These are phyloP conservation scores for Dipteronia sinensis DNA, from an alignment of 345 rosid species.

Conservation along the genomic window DNA sequence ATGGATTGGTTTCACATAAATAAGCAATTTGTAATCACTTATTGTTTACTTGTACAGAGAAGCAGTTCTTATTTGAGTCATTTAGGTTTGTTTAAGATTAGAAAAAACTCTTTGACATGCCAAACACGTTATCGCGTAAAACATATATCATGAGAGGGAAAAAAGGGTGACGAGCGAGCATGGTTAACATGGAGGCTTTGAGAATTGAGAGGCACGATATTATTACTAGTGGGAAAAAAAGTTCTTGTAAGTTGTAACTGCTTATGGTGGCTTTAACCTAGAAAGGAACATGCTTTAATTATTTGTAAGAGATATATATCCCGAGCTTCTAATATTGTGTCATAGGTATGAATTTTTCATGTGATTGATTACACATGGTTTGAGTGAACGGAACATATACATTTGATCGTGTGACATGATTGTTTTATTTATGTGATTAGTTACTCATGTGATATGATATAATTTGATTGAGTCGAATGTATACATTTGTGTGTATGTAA, in stretches of 20 bases:
- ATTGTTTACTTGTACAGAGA: background rate
- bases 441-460: background rate
- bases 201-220: conserved; percentile 26
- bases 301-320: no score
- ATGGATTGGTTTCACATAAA: conserved; percentile 3
- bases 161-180: background rate
- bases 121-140: conserved; percentile 31
- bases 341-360: no score
- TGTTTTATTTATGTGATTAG: background rate
- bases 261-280: no score
- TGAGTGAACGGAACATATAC: no score
- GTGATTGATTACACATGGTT: no score
- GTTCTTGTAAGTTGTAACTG: background rate
- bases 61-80: conserved; percentile 3
- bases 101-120: conserved; percentile 23
- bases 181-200: background rate
- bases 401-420: no score
- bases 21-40: conserved; percentile 18
- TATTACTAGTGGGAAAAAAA: conserved; percentile 26
- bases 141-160: background rate
- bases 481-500: background rate
- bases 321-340: no score
- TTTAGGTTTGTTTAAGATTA: background rate
- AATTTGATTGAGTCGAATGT: background rate
- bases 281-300: no score